phyloP scores from a whole-genome alignment of 1,139 yeast species.

The Geotrichum fermentans region DNA sequence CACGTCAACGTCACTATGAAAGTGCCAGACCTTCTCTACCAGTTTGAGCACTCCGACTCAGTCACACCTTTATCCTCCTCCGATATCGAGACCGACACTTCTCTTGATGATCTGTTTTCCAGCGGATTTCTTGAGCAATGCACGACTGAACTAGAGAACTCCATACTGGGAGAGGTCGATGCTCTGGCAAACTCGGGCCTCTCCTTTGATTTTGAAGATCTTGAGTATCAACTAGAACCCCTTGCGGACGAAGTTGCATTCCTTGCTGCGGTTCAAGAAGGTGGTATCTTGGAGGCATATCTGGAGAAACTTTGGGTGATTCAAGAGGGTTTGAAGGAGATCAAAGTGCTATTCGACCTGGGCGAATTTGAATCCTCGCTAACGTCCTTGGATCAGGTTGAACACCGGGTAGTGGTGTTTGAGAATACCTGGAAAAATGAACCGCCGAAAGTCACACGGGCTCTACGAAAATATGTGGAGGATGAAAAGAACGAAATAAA shows the following conservation, averaged over 20 bases:
- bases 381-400: conserved; percentile 27
- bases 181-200: conserved; percentile 2
- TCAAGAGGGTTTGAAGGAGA: conserved; percentile 32
- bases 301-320: conserved; percentile 32
- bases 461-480: conserved; percentile 20
- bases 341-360: conserved; percentile 26
- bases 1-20: conserved; percentile 5
- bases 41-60: conserved; percentile 1
- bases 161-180: conserved; percentile 8
- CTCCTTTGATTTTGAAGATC: conserved; percentile 14
- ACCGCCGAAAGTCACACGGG: conserved; percentile 19
- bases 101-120: conserved; percentile 9
- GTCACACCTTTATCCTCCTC: neutral
- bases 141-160: conserved; percentile 11
- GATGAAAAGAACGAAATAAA: conserved; percentile 18
- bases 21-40: neutral
- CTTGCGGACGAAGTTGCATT: conserved; percentile 11
- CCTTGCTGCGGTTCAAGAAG: conserved; percentile 13
- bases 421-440: conserved; percentile 15
- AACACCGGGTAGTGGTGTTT: conserved; percentile 25
- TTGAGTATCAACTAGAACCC: conserved; percentile 9
- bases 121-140: conserved; percentile 13
- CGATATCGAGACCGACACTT: conserved; percentile 2
- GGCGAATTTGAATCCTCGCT: conserved; percentile 30
- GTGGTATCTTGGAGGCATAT: conserved; percentile 20